Conservation (phyloP, 1,139 yeast species). For the Yamadazyma dushanensis region DNA sequence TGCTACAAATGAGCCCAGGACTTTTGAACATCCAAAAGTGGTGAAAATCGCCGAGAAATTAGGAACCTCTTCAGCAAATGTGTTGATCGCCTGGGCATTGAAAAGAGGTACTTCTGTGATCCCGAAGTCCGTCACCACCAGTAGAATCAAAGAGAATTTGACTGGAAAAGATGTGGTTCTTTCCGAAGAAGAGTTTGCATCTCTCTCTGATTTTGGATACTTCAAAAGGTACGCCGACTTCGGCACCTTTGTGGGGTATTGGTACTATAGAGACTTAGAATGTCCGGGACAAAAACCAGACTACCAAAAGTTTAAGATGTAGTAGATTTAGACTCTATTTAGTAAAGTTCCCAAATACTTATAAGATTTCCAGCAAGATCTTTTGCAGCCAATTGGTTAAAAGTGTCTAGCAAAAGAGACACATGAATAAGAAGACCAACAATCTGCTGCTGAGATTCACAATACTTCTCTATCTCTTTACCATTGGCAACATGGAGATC, state of each 20-base stretch:
- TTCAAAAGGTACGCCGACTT: conserved; percentile 25
- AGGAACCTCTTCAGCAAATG: conserved; percentile 3
- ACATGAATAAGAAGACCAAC: too few species aligned
- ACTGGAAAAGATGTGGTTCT: conserved; percentile 1
- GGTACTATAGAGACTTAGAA: conserved; percentile 25
- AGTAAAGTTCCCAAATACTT: too few species aligned
- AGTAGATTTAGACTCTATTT: too few species aligned
- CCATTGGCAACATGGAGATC: too few species aligned
- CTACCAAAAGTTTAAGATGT: too few species aligned
- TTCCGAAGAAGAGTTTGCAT: conserved; percentile 4
- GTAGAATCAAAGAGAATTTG: conserved; percentile 6
- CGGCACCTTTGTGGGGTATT: conserved; percentile 25
- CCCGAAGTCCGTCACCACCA: conserved; percentile 6
- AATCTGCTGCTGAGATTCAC: too few species aligned
- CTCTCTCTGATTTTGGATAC: conserved; percentile 13
- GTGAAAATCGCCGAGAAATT: conserved; percentile 1
- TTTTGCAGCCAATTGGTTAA: too few species aligned
- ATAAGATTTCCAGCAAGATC: too few species aligned
- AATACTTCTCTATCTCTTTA: too few species aligned
- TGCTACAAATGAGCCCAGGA: conserved; percentile 2
- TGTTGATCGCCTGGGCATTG: conserved; percentile 8
- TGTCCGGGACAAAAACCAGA: conserved; percentile 20
- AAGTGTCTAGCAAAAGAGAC: too few species aligned
- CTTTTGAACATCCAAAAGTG: conserved; percentile 7
- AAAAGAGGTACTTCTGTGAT: conserved; percentile 16